A percentile compares a stretch with the other conserved stretches of the same genome.
phyloP scores from a whole-genome alignment of 1,284 basidiomycete species.

The Trichosporon coremiiforme region DNA sequence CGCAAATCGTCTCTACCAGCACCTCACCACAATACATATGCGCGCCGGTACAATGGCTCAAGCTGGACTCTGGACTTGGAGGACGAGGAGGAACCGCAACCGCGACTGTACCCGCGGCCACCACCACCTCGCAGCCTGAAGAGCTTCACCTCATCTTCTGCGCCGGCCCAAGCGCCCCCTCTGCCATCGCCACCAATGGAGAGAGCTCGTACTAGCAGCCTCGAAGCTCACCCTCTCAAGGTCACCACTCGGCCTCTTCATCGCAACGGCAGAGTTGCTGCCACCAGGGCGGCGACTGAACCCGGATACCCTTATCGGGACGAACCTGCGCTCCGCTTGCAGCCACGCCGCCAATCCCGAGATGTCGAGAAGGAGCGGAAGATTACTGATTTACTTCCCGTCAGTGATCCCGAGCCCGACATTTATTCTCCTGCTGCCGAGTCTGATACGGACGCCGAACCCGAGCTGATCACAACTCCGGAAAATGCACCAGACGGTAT shows the following conservation, averaged over 20 bases:
- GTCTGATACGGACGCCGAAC: not conserved
- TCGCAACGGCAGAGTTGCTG: not conserved
- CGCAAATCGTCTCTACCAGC: not conserved
- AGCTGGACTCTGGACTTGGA: constrained; percentile 5
- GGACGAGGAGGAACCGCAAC: not conserved
- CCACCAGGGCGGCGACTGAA: not conserved
- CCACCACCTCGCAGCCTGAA: not conserved
- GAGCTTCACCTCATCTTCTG: not conserved
- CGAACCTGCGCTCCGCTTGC: constrained; percentile 1
- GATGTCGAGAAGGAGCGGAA: not conserved
- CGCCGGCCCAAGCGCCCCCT: not conserved
- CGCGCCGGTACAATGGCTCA: not conserved
- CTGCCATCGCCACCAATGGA: not conserved
- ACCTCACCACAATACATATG: not conserved
- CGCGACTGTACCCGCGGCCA: not conserved
- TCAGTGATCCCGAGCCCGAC: not conserved
- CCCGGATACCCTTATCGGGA: not conserved
- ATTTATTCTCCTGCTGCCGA: not conserved
- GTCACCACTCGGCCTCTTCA: not conserved
- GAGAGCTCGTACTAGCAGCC: not conserved
- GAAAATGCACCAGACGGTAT: not conserved
- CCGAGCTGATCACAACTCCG: not conserved
- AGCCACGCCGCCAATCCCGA: not conserved
- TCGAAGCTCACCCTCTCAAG: not conserved
- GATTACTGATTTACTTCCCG: not conserved